These are phyloP conservation scores for Knoxdaviesia proteae DNA, from an alignment of 2,329 filamentous ascomycete genomes.

Conservation along the genomic window DNA sequence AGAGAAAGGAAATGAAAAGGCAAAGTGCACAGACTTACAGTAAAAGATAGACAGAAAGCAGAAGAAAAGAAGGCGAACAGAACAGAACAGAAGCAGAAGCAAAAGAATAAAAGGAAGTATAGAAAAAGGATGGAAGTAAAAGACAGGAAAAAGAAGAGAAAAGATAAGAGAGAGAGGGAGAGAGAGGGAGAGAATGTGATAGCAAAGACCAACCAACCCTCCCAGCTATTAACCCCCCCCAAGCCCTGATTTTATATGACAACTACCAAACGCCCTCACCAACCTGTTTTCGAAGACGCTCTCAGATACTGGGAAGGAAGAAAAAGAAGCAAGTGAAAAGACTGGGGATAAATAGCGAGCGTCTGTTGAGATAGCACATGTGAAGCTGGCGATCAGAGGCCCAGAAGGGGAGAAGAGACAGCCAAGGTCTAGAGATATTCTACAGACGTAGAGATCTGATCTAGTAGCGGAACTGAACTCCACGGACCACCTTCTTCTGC, in stretches of 20 bases:
- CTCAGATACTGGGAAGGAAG: too few relatives aligned
- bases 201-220: neutral
- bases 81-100: neutral
- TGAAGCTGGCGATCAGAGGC: too few relatives aligned
- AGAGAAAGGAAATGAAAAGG: neutral
- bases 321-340: too few relatives aligned
- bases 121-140: neutral
- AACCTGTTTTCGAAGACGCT: too few relatives aligned
- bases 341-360: too few relatives aligned
- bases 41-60: slow-evolving; percentile 5
- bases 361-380: too few relatives aligned
- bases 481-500: neutral
- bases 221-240: too few relatives aligned
- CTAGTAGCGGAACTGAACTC: neutral
- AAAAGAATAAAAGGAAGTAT: neutral
- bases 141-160: neutral
- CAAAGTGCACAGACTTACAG: slow-evolving; percentile 2
- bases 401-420: too few relatives aligned
- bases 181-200: neutral
- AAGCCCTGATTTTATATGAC: too few relatives aligned
- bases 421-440: too few relatives aligned
- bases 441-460: neutral
- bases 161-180: neutral
- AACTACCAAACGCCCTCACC: too few relatives aligned
- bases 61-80: slow-evolving; percentile 6